A percentile compares a stretch with the other conserved stretches of the same genome.
Conservation (phyloP, 169 alveolate species). For the Eimeria necatrix region DNA sequence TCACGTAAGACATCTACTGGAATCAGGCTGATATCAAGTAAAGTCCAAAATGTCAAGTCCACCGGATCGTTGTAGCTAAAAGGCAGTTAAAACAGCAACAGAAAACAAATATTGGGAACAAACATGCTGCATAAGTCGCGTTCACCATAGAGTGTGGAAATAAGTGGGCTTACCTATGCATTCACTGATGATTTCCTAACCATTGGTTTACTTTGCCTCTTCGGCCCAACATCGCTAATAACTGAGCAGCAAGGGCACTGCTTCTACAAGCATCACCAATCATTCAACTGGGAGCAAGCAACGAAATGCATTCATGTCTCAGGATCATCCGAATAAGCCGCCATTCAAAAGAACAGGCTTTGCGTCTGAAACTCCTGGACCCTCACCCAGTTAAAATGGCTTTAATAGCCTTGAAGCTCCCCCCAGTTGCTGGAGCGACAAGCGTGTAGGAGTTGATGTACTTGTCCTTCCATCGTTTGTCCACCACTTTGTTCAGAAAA, state of each 20-base stretch:
- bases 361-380: not conserved
- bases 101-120: not conserved
- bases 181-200: no score
- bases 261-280: no score
- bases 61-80: slow-evolving; percentile 74
- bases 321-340: no score
- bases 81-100: not conserved
- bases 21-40: slow-evolving; percentile 69
- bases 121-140: no score
- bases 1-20: slow-evolving; percentile 60
- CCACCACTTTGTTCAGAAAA: slow-evolving; percentile 74
- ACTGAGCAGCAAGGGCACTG: not conserved
- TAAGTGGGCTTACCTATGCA: no score
- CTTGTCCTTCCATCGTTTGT: slow-evolving; percentile 77
- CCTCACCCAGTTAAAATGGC: slow-evolving; percentile 77
- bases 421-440: slow-evolving; percentile 77
- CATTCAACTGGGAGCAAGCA: no score
- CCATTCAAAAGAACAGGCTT: no score
- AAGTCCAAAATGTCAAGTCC: slow-evolving; percentile 62
- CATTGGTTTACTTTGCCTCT: no score
- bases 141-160: no score
- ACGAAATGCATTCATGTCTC: no score
- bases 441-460: slow-evolving; percentile 69
- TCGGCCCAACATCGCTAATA: no score
- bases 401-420: slow-evolving; percentile 79